Evolutionary conservation across 2,329 filamentous ascomycete genomes (phyloP).

Genomic region (Paraphoma chrysanthemicola): DNA sequence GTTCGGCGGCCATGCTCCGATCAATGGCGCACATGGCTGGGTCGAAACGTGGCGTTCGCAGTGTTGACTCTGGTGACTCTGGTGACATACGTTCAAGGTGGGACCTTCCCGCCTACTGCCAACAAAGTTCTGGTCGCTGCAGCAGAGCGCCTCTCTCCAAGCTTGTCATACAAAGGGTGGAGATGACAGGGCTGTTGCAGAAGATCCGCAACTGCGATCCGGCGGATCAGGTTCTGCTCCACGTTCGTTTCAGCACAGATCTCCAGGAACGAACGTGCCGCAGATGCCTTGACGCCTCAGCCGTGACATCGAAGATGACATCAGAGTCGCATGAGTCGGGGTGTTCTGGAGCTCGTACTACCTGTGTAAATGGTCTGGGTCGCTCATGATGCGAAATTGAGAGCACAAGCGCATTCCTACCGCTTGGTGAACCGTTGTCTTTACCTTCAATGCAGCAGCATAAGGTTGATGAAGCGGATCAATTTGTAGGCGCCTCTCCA

Average conservation of each 20-base stretch:
- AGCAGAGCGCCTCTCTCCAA: background rate
- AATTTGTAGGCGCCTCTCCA: background rate
- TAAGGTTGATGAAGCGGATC: background rate
- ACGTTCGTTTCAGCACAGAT: background rate
- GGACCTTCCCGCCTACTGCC: background rate
- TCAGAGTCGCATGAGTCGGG: background rate
- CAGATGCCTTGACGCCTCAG: background rate
- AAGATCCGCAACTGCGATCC: background rate
- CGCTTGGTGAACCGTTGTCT: too few relatives aligned
- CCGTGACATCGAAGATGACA: constrained; percentile 2
- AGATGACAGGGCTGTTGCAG: constrained; percentile 2
- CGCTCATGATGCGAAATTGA: too few relatives aligned
- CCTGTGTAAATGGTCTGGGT: too few relatives aligned
- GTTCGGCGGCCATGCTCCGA: too few relatives aligned
- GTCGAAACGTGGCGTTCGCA: too few relatives aligned
- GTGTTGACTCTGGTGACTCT: too few relatives aligned
- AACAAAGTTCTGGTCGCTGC: background rate
- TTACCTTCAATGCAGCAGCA: too few relatives aligned
- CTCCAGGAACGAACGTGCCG: background rate
- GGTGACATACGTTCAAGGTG: background rate
- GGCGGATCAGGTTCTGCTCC: constrained; percentile 1
- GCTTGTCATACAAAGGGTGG: background rate
- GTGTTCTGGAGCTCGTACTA: background rate
- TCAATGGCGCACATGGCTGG: too few relatives aligned
- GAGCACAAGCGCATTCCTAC: too few relatives aligned